Percentiles rank a stretch among this genome's conserved stretches.
Conservation (phyloP, 2,329 filamentous ascomycete genomes). For the Fusarium multiceps region DNA sequence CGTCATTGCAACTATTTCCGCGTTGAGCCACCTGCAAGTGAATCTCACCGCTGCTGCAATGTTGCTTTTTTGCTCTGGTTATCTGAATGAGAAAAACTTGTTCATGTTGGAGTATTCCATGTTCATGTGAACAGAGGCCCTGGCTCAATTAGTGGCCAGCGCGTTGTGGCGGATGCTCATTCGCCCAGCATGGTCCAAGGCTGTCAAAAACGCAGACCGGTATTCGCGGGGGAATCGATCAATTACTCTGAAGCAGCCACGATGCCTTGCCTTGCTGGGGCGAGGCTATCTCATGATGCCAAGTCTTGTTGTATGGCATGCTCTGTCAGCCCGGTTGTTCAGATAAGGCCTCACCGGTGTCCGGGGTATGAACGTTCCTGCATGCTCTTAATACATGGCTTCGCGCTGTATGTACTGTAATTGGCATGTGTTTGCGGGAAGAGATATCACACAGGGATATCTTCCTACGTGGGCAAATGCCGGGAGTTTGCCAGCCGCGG, state of each 20-base stretch:
- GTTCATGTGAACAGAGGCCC: conserved; percentile 5
- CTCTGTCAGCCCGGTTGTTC: not conserved
- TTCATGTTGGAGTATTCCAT: conserved; percentile 13
- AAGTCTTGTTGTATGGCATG: conserved; percentile 1
- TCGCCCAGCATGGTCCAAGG: conserved; percentile 30
- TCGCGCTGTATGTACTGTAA: conserved; percentile 7
- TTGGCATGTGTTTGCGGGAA: not conserved
- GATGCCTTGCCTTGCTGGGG: too few species aligned
- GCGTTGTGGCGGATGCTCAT: conserved; percentile 45
- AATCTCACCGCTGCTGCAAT: conserved; percentile 29
- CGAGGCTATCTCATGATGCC: conserved; percentile 36
- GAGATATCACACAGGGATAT: conserved; percentile 21
- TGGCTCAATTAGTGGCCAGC: conserved; percentile 36
- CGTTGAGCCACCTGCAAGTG: conserved; percentile 9
- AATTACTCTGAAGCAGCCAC: conserved; percentile 32
- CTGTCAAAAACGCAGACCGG: conserved; percentile 16
- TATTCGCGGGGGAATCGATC: conserved; percentile 16
- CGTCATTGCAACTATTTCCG: not conserved
- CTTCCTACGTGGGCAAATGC: conserved; percentile 21
- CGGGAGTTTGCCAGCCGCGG: not conserved
- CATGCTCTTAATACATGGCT: conserved; percentile 9
- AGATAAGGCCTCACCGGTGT: conserved; percentile 31
- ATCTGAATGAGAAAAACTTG: conserved; percentile 2
- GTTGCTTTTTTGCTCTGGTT: conserved; percentile 17
- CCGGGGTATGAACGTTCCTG: conserved; percentile 9